Evolutionary conservation across 1,139 yeast genomes (phyloP), one percentile per base, ranked within the genome.

Genomic region (Blastobotrys malaysiensis): DNA sequence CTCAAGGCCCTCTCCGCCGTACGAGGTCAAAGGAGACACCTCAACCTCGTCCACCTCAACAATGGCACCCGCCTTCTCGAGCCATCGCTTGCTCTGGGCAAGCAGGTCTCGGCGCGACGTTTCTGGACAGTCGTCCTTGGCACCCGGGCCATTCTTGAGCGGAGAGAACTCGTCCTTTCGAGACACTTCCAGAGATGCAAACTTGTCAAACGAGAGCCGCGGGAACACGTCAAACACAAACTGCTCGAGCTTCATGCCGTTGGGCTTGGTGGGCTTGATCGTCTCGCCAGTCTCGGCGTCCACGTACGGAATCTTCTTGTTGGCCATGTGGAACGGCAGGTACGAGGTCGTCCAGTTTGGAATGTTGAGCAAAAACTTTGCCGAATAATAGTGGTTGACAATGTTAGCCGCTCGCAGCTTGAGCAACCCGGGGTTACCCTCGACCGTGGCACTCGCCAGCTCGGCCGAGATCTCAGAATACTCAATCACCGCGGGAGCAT

Each of bases 151-250:
- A 69, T 95, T 95, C 68, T 95, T 95, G 69, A 95, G 80, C 2
- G 99, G 99, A 19, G 97, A 86, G 66, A 95, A 95, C 69, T 95
- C 99, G 55, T 83, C 83, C 3, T 73, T 61, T 69, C 99, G 82
- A 47, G 82, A 86, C 26, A 95, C 99, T 73, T 95, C 99, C 59
- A 95, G 77, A 67, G 96, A 88, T 1, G 97, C 99, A 69, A 95
- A 95, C 63, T 81, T 81, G n/a, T 71, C 68, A 61, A 90, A 70
- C 21, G 81, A 80, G 48, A 95, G 84, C 43, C 84, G 80, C 51
- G 95, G 91, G 74, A 93, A 95, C 45, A 95, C 96, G 69, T 95
- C 99, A 74, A 95, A 95, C 55, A 95, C 95, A 66, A 95, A 95
- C 70, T 93, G 99, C 70, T 95, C 99, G 64, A 95, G 78, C 71